A percentile compares a stretch with the other conserved stretches of the same genome.
These are phyloP conservation scores for Saitozyma sp. DNA, from an alignment of 768 basidiomycete species.

Conservation along the genomic window DNA sequence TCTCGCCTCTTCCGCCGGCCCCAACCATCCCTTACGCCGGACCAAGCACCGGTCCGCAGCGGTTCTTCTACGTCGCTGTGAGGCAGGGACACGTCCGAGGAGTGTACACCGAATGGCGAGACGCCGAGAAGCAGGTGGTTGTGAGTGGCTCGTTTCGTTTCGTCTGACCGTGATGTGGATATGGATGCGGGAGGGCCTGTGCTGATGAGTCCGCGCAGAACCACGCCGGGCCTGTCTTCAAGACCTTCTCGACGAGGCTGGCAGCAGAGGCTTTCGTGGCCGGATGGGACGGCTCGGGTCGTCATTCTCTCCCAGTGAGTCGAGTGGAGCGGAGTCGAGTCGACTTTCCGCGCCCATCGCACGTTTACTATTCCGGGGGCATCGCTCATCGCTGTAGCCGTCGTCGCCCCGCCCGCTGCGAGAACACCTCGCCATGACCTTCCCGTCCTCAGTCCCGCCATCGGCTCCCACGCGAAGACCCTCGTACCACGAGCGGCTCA, in stretches of 20 bases:
- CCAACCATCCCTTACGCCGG: background rate
- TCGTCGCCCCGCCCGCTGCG: conserved; percentile 38
- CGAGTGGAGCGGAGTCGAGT: too few species aligned
- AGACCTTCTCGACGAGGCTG: conserved; percentile 45
- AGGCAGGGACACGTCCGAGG: conserved; percentile 32
- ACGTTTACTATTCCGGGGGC: too few species aligned
- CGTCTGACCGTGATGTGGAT: background rate
- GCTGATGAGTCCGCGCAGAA: conserved; percentile 9
- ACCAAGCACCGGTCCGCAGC: conserved; percentile 11
- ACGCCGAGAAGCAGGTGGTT: conserved; percentile 37
- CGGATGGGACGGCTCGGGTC: conserved; percentile 43
- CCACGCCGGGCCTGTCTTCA: conserved; percentile 35
- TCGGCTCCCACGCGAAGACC: conserved; percentile 23
- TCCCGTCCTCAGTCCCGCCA: conserved; percentile 36
- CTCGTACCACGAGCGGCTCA: conserved; percentile 31
- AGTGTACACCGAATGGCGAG: conserved; percentile 40
- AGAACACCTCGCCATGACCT: conserved; percentile 47
- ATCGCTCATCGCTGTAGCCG: conserved; percentile 8
- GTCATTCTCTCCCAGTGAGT: conserved; percentile 42
- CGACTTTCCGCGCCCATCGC: too few species aligned
- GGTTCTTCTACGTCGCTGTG: conserved; percentile 41
- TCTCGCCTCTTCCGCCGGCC: background rate
- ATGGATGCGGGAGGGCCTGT: background rate
- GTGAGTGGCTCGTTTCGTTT: conserved; percentile 25
- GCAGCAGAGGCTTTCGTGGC: conserved; percentile 47